Evolutionary conservation across 805 yeast species (phyloP), one percentile per base, ranked within the genome.

Genomic region (Pichia paraexigua): DNA sequence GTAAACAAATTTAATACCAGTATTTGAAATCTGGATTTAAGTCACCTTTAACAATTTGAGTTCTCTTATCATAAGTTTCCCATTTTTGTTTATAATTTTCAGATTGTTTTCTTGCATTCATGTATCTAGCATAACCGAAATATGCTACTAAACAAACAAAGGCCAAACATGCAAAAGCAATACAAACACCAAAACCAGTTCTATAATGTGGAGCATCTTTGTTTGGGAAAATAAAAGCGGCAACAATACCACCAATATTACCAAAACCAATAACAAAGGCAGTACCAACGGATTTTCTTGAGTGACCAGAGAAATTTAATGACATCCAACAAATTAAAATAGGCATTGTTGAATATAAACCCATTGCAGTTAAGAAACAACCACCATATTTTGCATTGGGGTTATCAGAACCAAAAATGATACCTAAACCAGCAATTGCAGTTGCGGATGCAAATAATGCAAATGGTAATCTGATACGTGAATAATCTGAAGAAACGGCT

Each of bases 201-300:
- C 58, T 70, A 62, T 77, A 83, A 39, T 65, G 66, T 21, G 90
- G 90, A 15, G 84, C 75, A 56, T 82, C 86, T 42, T 63, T 60
- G 44, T 76, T 59, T 43, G 78, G 71, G 70, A 78, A 83, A 25
- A 81, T 67, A 59, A 73, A 83, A 2, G 85, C 74, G 3, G 87
- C 71, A 52, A 83, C 72, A 58, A 83, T 83, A 55, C 88, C 89
- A 44, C 89, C 90, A 58, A 82, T 81, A 65, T 83, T 84, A 51
- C 88, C 89, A 60, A 83, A 82, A 0, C 89, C 89, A 60, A 83
- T 76, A 60, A 79, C 82, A 55, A 73, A 73, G 1, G 78, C 77
- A 17, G 77, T 63, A 50, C 73, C 69, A 41, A 78, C 66, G 20
- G 78, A 69, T 48, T 81, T 80, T 59, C 88, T 71, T 15, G 75